Evolutionary conservation across 2,329 filamentous ascomycete genomes (phyloP).

Genomic region (Ophiostoma pallidulum): DNA sequence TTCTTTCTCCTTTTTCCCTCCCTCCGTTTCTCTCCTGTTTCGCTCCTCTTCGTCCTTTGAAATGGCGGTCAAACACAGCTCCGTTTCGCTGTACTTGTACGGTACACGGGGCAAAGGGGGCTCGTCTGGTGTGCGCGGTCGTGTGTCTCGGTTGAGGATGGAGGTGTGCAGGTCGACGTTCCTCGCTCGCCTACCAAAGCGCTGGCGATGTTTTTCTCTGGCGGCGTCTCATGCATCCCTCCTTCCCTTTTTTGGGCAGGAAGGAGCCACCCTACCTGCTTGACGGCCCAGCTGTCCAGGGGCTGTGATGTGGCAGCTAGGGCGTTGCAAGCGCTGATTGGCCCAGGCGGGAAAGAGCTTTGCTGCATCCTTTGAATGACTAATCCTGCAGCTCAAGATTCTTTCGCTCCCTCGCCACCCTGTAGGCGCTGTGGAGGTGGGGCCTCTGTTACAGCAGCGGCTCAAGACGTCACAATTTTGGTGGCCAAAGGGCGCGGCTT

Average conservation of each 20-base stretch:
- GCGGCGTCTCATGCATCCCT: not conserved
- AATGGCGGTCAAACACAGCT: too few relatives aligned
- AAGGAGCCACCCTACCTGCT: conserved; percentile 2
- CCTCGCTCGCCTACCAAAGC: not conserved
- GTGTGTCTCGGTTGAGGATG: not conserved
- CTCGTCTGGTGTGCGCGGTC: not conserved
- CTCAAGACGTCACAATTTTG: not conserved
- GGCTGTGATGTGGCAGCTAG: conserved; percentile 4
- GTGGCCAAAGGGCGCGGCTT: conserved; percentile 1
- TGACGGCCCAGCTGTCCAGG: conserved; percentile 6
- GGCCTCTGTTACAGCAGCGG: not conserved
- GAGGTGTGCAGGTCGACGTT: not conserved
- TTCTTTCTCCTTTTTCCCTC: not conserved
- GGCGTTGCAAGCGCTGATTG: conserved; percentile 5
- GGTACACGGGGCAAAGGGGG: too few relatives aligned
- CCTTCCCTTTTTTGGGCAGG: not conserved
- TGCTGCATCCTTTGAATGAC: conserved; percentile 4
- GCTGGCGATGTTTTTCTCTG: conserved; percentile 6
- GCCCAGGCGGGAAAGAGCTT: conserved; percentile 1
- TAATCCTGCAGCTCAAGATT: conserved; percentile 5
- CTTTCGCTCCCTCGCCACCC: too few relatives aligned
- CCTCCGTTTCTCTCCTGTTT: not conserved
- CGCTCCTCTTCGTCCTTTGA: too few relatives aligned
- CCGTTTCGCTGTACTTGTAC: too few relatives aligned
- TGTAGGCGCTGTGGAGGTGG: not conserved